These are phyloP conservation scores for Dispira simplex DNA, from an alignment of 192 early-diverging fungal genomes.

Conservation along the genomic window DNA sequence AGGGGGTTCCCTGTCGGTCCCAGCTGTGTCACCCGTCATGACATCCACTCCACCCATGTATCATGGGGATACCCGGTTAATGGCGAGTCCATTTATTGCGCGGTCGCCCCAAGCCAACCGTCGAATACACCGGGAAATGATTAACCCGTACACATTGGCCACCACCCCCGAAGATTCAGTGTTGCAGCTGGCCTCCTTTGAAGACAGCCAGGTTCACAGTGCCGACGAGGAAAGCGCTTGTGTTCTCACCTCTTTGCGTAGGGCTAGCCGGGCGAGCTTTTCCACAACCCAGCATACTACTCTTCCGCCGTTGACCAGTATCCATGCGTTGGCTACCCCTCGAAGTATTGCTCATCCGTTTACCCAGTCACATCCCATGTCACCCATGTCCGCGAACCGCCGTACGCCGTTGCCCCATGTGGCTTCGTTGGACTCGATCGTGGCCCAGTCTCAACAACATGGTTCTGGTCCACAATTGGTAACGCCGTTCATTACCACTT, in stretches of 20 bases:
- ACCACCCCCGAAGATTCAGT: not conserved
- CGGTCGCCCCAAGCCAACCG: conserved; percentile 1
- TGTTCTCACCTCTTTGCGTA: not conserved
- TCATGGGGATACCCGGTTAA: no score
- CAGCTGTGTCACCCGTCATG: not conserved
- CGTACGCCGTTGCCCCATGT: not conserved
- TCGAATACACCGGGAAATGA: not conserved
- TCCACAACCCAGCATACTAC: not conserved
- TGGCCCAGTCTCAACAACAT: not conserved
- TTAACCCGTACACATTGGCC: not conserved
- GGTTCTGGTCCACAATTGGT: not conserved
- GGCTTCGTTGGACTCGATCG: not conserved
- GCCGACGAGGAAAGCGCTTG: not conserved
- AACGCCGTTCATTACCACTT: not conserved
- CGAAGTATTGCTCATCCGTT: not conserved
- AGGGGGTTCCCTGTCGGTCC: conserved; percentile 4
- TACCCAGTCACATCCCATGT: not conserved
- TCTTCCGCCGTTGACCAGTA: not conserved
- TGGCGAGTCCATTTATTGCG: no score
- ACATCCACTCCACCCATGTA: no score
- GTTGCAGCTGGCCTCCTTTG: not conserved
- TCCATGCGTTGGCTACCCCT: not conserved
- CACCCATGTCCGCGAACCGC: not conserved
- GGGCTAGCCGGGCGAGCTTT: not conserved
- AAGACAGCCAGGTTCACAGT: not conserved